phyloP scores from a whole-genome alignment of 768 basidiomycete species.

The Tylopilus rubrobrunneus region DNA sequence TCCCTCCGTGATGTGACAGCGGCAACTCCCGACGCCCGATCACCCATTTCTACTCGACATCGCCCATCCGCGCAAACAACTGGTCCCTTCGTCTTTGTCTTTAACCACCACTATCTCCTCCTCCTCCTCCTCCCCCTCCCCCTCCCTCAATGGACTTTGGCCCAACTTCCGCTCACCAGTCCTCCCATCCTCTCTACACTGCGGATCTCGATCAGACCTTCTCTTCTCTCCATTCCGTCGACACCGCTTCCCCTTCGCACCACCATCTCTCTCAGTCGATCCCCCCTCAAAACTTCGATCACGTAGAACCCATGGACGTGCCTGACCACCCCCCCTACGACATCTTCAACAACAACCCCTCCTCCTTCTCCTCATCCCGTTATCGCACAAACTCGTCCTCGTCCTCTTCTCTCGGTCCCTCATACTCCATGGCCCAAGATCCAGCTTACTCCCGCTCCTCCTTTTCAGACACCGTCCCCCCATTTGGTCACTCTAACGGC shows the following conservation, averaged over 20 bases:
- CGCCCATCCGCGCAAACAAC: constrained; percentile 28
- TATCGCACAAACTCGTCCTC: constrained; percentile 73
- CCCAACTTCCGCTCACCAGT: constrained; percentile 33
- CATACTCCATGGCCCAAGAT: constrained; percentile 53
- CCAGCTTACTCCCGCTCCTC: constrained; percentile 54
- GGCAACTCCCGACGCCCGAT: constrained; percentile 57
- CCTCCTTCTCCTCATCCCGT: constrained; percentile 47
- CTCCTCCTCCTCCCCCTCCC: constrained; percentile 32
- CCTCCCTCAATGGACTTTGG: constrained; percentile 51
- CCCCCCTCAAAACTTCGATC: constrained; percentile 43
- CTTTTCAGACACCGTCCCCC: constrained; percentile 57
- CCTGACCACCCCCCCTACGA: constrained; percentile 61
- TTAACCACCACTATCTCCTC: constrained; percentile 24
- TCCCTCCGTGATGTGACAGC: constrained; percentile 38
- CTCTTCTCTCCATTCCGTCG: constrained; percentile 42
- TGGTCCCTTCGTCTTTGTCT: constrained; percentile 31
- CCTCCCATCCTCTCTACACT: constrained; percentile 42
- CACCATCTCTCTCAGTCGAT: constrained; percentile 33
- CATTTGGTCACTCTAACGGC: constrained; percentile 50
- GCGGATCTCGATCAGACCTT: constrained; percentile 58
- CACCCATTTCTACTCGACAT: constrained; percentile 41
- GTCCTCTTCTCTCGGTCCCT: constrained; percentile 60
- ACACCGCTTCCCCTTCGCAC: constrained; percentile 35
- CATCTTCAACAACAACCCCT: constrained; percentile 52
- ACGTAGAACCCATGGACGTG: constrained; percentile 52